Evolutionary conservation across 371 early-diverging fungal species (phyloP), one percentile per base, ranked within the genome.

Genomic region (Mucor irregularis): DNA sequence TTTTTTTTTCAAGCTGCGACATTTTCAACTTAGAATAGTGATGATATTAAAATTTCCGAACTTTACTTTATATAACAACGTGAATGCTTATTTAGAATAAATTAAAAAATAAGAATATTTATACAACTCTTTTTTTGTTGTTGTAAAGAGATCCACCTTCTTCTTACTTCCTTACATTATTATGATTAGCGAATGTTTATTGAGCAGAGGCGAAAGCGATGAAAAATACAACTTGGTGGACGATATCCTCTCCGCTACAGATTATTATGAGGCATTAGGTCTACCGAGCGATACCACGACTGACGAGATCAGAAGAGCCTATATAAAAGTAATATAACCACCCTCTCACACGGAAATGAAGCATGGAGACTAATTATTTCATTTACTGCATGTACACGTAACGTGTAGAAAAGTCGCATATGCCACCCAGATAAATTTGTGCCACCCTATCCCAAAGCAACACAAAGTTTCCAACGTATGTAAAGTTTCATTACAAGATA

Each of bases 371-470:
- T 9, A 28, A 29, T n/a, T 8, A 19, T 45, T 45, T 13, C 14
- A 6, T 22, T 11, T 28, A 21, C 35, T 7, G 17, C 29, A 25
- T 31, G 4, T 21, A 24, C 8, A 24, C 24, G 14, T 34, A 11
- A 2, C 7, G 38, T 34, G 19, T 55, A 72, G 76, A 58, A 56
- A 57, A 72, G 71, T 50, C 54, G 72, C 54, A 58, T 72, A 7
- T 76, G 76, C 45, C 76, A 76, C 49, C 76, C 76, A 26, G 76
- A 76, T 51, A 71, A 69, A 37, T 76, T 63, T 17, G 58, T 63
- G 31, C 63, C 63, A 38, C 47, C 63, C 26, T 58, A 63, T 44
- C 57, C 63, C 7, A 58, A 31, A 38, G 63, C 63, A 21, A 64
- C 64, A 13, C 59, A 66, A 43, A 65, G 71, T 29, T 76, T 76